Evolutionary conservation across 805 yeast species (phyloP).

Genomic region (Yarrowia bubula): DNA sequence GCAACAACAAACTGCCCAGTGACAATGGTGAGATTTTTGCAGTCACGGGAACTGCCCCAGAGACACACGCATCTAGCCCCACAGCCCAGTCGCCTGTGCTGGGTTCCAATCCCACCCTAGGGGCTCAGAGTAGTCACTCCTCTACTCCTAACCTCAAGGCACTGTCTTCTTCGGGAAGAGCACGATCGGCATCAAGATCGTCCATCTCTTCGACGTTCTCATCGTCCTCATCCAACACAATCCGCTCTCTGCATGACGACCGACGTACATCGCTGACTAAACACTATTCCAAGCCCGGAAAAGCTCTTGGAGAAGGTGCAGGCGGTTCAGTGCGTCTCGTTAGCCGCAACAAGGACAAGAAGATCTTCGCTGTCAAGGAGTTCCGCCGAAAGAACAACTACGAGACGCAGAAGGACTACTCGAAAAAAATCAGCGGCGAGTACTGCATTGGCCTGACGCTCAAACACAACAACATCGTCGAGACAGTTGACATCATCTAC

Average conservation of each 20-base stretch:
- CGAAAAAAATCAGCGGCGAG: conserved; percentile 76
- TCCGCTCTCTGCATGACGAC: conserved; percentile 35
- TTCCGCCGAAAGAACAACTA: conserved; percentile 64
- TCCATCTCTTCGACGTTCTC: conserved; percentile 19
- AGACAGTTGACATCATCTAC: conserved; percentile 73
- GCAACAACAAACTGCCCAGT: conserved; percentile 3
- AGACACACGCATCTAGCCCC: background rate
- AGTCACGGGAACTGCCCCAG: conserved; percentile 30
- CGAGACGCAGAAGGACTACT: conserved; percentile 68
- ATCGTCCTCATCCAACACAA: conserved; percentile 12
- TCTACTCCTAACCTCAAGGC: conserved; percentile 22
- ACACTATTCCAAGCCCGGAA: conserved; percentile 74
- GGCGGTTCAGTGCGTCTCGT: conserved; percentile 89
- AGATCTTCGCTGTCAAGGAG: conserved; percentile 81
- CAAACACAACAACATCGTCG: conserved; percentile 75
- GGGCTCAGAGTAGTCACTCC: conserved; percentile 14
- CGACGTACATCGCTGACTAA: conserved; percentile 41
- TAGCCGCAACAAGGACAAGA: conserved; percentile 56
- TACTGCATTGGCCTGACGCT: conserved; percentile 76
- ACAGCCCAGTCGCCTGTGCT: background rate
- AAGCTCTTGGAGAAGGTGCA: conserved; percentile 85
- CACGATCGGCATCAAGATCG: background rate
- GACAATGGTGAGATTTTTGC: conserved; percentile 23
- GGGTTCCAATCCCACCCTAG: background rate
- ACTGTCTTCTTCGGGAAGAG: background rate